A percentile compares a stretch with the other conserved stretches of the same genome.
Evolutionary conservation across 768 basidiomycete genomes (phyloP).

Genomic region (Collybia sordida): DNA sequence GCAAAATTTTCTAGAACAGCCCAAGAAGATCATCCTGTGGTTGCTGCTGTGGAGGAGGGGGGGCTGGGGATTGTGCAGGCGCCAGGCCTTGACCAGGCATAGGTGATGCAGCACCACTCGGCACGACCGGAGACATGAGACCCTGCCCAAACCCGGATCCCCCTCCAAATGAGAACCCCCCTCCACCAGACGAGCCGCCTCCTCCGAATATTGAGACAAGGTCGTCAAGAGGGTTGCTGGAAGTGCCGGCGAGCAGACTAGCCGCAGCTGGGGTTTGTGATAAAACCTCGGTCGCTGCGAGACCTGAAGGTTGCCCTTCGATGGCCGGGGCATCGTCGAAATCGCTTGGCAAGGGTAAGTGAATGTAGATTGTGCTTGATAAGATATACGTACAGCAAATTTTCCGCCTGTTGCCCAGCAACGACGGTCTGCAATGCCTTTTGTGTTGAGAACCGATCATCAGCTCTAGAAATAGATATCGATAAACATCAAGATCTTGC

Average conservation of each 20-base stretch:
- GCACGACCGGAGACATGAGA: conserved; percentile 28
- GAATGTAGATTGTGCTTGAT: not conserved
- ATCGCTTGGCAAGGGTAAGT: conserved; percentile 42
- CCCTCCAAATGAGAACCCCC: conserved; percentile 19
- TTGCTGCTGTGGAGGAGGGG: conserved; percentile 21
- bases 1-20: conserved; percentile 38
- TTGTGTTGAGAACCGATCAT: conserved; percentile 72
- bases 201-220: conserved; percentile 86
- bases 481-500: not conserved
- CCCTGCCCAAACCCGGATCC: conserved; percentile 18
- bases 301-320: conserved; percentile 68
- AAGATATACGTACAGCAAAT: conserved; percentile 59
- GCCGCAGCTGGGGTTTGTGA: conserved; percentile 72
- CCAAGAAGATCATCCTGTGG: conserved; percentile 52
- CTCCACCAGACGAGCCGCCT: conserved; percentile 27
- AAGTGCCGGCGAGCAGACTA: conserved; percentile 74
- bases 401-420: conserved; percentile 91
- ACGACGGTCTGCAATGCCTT: conserved; percentile 92
- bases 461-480: conserved; percentile 41
- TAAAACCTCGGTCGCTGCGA: conserved; percentile 75
- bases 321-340: conserved; percentile 73
- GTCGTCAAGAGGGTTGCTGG: conserved; percentile 89
- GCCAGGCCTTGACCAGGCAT: conserved; percentile 12
- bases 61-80: conserved; percentile 14
- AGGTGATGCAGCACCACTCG: conserved; percentile 17